These are phyloP conservation scores for Grosmannia clavigera DNA, from an alignment of 2,329 filamentous ascomycete genomes.

Conservation along the genomic window DNA sequence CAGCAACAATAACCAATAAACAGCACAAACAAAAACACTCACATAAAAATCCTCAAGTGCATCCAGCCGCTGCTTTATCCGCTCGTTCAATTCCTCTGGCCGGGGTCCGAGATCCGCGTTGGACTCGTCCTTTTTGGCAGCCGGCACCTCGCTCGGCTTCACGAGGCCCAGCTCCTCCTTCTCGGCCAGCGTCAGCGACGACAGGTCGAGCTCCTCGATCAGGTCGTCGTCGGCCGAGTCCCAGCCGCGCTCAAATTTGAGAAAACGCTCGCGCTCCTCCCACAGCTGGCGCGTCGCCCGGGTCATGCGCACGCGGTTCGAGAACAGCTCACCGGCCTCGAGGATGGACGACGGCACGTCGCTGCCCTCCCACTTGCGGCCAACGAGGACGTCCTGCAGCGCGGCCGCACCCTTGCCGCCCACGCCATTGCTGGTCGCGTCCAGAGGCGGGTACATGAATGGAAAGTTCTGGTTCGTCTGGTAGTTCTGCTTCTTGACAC, in stretches of 20 bases:
- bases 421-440: slow-evolving; percentile 76
- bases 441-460: slow-evolving; percentile 89
- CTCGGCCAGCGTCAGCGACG: slow-evolving; percentile 25
- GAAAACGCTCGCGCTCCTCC: slow-evolving; percentile 83
- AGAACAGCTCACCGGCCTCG: slow-evolving; percentile 87
- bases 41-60: slow-evolving; percentile 80
- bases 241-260: slow-evolving; percentile 90
- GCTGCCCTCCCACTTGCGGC: slow-evolving; percentile 81
- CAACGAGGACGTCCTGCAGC: slow-evolving; percentile 66
- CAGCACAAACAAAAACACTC: slow-evolving; percentile 46
- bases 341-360: slow-evolving; percentile 90
- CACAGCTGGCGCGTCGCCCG: slow-evolving; percentile 85
- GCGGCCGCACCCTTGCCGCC: slow-evolving; percentile 80
- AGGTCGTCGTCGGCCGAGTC: slow-evolving; percentile 37
- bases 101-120: slow-evolving; percentile 39
- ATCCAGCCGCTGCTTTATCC: slow-evolving; percentile 51
- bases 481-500: slow-evolving; percentile 97
- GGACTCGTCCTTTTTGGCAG: background rate
- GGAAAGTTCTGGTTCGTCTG: slow-evolving; percentile 99
- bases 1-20: slow-evolving; percentile 16
- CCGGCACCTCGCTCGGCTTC: slow-evolving; percentile 22
- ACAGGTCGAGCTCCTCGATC: slow-evolving; percentile 26
- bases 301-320: slow-evolving; percentile 79
- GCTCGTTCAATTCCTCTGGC: slow-evolving; percentile 32
- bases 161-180: slow-evolving; percentile 34